Conservation (phyloP, 257 asterid species). For the Echium plantagineum region DNA sequence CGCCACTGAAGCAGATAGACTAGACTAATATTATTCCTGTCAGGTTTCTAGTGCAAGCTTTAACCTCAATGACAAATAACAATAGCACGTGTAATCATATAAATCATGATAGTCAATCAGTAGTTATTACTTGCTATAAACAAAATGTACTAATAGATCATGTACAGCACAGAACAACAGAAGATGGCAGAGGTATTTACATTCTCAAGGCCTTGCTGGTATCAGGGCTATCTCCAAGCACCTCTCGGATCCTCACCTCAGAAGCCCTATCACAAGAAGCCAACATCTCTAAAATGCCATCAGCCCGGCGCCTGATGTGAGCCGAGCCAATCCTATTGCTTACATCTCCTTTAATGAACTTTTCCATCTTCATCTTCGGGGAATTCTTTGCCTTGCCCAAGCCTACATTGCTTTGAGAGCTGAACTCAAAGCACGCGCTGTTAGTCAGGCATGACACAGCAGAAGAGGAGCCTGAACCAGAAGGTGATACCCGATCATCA, state of each 20-base stretch:
- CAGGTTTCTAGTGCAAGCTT: no score
- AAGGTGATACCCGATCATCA: constrained; percentile 17
- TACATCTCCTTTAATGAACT: neutral
- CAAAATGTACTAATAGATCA: neutral
- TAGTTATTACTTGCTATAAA: neutral
- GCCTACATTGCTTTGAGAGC: constrained; percentile 14
- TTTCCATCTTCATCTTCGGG: constrained; percentile 9
- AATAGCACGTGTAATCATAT: neutral
- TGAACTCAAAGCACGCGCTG: constrained; percentile 21
- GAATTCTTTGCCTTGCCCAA: constrained; percentile 7
- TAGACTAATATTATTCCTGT: no score
- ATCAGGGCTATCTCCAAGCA: constrained; percentile 94
- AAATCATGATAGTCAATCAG: no score
- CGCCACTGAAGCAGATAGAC: no score
- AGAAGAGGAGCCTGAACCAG: constrained; percentile 37
- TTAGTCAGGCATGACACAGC: constrained; percentile 41
- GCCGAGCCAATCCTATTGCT: constrained; percentile 15
- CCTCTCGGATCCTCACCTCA: constrained; percentile 73
- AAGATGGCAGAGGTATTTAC: constrained; percentile 26
- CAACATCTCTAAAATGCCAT: constrained; percentile 54
- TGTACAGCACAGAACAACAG: constrained; percentile 1
- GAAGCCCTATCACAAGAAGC: constrained; percentile 56
- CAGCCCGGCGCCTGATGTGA: constrained; percentile 57
- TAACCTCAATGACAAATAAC: neutral
- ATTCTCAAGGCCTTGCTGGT: constrained; percentile 97